Evolutionary conservation across 345 rosid genomes (phyloP).

Genomic region (Streptanthus diversifolius): DNA sequence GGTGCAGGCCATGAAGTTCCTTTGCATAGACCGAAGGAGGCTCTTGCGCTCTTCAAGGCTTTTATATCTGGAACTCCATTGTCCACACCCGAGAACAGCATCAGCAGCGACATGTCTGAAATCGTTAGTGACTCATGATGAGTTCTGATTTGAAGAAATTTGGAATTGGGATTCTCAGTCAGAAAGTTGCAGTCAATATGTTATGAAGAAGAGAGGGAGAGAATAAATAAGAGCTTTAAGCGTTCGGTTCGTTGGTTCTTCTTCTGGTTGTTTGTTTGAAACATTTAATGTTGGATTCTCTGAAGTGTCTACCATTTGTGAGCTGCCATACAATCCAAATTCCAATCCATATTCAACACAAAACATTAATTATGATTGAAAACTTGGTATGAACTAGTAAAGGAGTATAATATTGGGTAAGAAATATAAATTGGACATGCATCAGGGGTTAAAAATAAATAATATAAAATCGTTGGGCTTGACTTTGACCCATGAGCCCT

Average conservation of each 20-base stretch:
- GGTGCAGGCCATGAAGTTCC: conserved; percentile 98
- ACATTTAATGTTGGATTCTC: conserved; percentile 1
- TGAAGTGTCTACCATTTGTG: neutral
- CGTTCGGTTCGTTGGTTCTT: neutral
- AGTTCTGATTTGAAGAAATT: conserved; percentile 2
- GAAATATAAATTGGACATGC: neutral
- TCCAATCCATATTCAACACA: neutral
- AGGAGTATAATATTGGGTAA: neutral
- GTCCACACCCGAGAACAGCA: conserved; percentile 33
- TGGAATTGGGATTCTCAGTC: neutral
- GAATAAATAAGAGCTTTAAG: conserved; percentile 4
- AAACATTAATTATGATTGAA: neutral
- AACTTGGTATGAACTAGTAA: neutral
- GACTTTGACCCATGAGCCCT: neutral
- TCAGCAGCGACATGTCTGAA: conserved; percentile 33
- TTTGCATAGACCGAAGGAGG: conserved; percentile 72
- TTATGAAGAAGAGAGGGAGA: neutral
- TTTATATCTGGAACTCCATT: conserved; percentile 65
- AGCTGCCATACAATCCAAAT: neutral
- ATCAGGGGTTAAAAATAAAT: neutral
- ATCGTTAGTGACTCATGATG: conserved; percentile 27
- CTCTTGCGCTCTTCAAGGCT: conserved; percentile 67
- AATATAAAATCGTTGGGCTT: neutral
- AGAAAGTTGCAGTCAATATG: neutral
- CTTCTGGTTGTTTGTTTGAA: conserved; percentile 11